Conservation (phyloP, 148 eudicot genomes). For the Chenopodium formosanum region DNA sequence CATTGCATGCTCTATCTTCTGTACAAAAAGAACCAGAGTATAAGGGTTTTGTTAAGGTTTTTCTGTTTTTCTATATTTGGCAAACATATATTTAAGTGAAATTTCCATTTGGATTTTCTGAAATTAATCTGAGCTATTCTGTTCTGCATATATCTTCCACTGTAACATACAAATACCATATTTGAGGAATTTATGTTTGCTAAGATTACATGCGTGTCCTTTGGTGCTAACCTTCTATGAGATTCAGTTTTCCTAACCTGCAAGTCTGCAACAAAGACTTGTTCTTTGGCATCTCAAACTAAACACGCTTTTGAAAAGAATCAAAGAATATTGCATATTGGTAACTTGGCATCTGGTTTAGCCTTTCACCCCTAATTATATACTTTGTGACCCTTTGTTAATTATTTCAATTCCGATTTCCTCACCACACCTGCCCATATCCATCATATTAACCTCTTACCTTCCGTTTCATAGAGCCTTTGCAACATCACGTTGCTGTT, state of each 20-base stretch:
- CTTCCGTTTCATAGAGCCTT: background rate
- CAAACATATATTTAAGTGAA: too few relatives aligned
- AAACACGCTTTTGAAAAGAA: background rate
- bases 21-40: too few relatives aligned
- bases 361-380: background rate
- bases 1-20: too few relatives aligned
- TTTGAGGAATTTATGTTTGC: background rate
- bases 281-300: background rate
- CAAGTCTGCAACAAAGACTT: background rate
- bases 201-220: background rate
- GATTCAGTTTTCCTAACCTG: background rate
- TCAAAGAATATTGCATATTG: background rate
- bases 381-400: too few relatives aligned
- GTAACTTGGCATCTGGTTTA: background rate
- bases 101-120: too few relatives aligned
- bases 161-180: too few relatives aligned
- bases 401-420: background rate
- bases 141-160: too few relatives aligned
- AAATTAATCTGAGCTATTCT: too few relatives aligned
- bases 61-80: too few relatives aligned
- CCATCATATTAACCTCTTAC: background rate
- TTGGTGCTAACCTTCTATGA: background rate
- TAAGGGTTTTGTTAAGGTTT: too few relatives aligned
- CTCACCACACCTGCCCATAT: background rate
- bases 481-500: background rate